A percentile compares a stretch with the other conserved stretches of the same genome.
These are phyloP conservation scores for Hygrophoropsis aurantiaca DNA, from an alignment of 768 basidiomycete genomes.

Conservation along the genomic window DNA sequence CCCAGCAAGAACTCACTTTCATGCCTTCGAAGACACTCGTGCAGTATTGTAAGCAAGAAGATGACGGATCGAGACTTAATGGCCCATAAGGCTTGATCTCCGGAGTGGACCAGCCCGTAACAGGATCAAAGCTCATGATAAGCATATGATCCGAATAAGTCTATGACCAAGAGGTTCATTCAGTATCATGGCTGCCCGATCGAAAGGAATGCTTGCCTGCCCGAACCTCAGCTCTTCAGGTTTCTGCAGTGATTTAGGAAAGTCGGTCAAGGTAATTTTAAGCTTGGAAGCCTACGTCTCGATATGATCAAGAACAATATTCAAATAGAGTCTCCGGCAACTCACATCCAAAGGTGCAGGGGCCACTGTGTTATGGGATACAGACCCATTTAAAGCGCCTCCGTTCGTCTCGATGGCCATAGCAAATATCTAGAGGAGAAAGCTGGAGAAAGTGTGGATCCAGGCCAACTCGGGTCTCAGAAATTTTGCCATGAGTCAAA, in stretches of 20 bases:
- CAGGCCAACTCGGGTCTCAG: too few relatives aligned
- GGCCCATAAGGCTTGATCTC: conserved; percentile 73
- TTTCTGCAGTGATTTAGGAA: conserved; percentile 50
- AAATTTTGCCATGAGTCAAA: too few relatives aligned
- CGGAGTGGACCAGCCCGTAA: conserved; percentile 67
- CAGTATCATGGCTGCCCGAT: not conserved
- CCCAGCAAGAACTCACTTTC: conserved; percentile 45
- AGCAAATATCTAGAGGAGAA: too few relatives aligned
- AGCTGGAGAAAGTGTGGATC: too few relatives aligned
- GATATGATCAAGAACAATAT: not conserved
- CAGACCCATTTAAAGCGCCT: too few relatives aligned
- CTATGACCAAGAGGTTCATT: conserved; percentile 26
- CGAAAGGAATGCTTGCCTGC: conserved; percentile 37
- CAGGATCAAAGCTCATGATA: conserved; percentile 58
- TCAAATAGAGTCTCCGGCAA: too few relatives aligned
- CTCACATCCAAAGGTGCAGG: too few relatives aligned
- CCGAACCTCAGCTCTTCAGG: conserved; percentile 56
- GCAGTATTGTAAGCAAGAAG: conserved; percentile 63
- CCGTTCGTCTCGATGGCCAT: too few relatives aligned
- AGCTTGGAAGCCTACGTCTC: conserved; percentile 57
- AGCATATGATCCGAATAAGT: conserved; percentile 81
- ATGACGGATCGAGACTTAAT: conserved; percentile 54
- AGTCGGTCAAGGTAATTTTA: conserved; percentile 42
- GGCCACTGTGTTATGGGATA: too few relatives aligned
- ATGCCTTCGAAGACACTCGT: conserved; percentile 61